Base-by-base conservation (phyloP, 2,329 filamentous ascomycete genomes). In the Trichoderma hamatum region DNA sequence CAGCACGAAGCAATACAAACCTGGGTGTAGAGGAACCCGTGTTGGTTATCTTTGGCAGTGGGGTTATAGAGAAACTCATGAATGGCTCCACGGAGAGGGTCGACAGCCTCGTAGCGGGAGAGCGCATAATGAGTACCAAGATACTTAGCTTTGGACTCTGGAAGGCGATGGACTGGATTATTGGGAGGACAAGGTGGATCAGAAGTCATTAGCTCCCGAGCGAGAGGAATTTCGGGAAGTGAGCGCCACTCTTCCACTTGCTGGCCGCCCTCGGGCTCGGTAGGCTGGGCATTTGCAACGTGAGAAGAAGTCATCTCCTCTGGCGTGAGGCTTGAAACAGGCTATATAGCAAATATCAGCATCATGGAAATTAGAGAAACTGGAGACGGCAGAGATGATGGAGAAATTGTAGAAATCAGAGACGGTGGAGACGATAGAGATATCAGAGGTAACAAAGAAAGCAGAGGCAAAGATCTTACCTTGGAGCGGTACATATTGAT, bases 101-200 rank as follows among this genome's bases (percentile, higher is more conserved):
- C 86, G 3, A 92, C 82, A 0, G 89, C 87, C 75, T 97, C 93
- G 74, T 93, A 91, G 3, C 94, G 86, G 9, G 93, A 83, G 1
- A 97, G 85, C 3, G 88, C 83, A 75, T 96, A 97, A 61, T 96
- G 92, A 0, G 88, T 85, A 36, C 87, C 82, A 0, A 97, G 82
- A 69, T 97, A 97, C 0, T 84, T 82, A 5, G 71, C 58, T 24
- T 77, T 78, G 2, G 71, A 54, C 24, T 70, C 58, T 54, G 67
- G 67, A 16, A 52, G 63, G 4, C 61, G 49, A 3, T 67, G 34
- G 3, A 64, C 49, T 1, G 52, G 63, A 1, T 68, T 49, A 5
- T 56, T n/a, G 2, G 74, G 74, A 7, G 73, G 74, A 4, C 78
- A 51, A 0, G 54, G 51, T 3, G 73, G 65, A 1, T 74, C 39